phyloP scores from a whole-genome alignment of 75 land plant species.

The Selaginella tamariscina region DNA sequence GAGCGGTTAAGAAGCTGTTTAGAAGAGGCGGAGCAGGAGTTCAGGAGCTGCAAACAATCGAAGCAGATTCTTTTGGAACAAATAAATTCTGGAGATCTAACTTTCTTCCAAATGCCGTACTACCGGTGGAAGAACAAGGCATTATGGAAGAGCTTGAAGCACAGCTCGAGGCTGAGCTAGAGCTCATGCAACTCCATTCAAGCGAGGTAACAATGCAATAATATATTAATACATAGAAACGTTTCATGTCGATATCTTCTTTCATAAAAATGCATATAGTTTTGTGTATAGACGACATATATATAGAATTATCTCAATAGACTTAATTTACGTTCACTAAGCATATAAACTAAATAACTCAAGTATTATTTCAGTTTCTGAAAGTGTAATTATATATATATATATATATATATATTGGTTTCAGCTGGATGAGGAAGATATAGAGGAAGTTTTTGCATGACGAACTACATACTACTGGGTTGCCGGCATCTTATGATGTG shows the following conservation, averaged over 20 bases:
- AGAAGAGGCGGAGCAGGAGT: conserved; percentile 48
- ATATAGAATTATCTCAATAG: background rate
- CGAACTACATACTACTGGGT: conserved; percentile 34
- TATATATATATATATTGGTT: too few species aligned
- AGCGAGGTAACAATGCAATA: background rate
- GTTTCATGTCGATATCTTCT: too few species aligned
- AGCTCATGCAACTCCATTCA: conserved; percentile 43
- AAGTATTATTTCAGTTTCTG: background rate
- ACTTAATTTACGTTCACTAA: background rate
- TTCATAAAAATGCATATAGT: too few species aligned
- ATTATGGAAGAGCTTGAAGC: conserved; percentile 62
- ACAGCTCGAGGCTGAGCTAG: conserved; percentile 86
- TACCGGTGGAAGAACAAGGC: conserved; percentile 14
- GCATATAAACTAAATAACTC: background rate
- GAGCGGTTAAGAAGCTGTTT: conserved; percentile 43
- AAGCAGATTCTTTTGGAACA: background rate
- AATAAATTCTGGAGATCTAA: too few species aligned
- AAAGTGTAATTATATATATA: background rate
- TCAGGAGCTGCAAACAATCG: conserved; percentile 30
- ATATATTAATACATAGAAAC: too few species aligned
- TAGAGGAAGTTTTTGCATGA: conserved; percentile 43
- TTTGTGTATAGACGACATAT: background rate
- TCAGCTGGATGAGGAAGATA: conserved; percentile 43
- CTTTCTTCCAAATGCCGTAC: too few species aligned
- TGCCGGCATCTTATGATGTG: conserved; percentile 18